Conservation (phyloP, 176 grass and related monocot genomes). For the Carex parvula region DNA sequence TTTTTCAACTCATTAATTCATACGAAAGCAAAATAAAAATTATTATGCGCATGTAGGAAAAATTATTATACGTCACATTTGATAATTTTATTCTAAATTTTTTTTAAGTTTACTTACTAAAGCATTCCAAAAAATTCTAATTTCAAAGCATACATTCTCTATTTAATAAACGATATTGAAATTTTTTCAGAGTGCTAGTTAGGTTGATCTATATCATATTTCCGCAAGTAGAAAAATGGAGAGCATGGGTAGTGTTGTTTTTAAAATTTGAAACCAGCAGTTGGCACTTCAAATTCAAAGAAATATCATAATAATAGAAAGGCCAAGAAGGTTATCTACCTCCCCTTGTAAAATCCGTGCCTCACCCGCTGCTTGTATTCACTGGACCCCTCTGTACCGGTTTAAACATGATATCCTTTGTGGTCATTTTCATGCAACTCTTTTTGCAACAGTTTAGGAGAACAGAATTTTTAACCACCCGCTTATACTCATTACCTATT, state of each 20-base stretch:
- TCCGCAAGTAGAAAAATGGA: background rate
- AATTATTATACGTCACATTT: too few species aligned
- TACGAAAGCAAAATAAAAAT: too few species aligned
- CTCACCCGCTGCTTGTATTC: conserved; percentile 3
- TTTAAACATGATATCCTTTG: conserved; percentile 6
- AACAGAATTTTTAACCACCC: background rate
- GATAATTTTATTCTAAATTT: too few species aligned
- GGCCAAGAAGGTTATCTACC: background rate
- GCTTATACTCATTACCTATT: background rate
- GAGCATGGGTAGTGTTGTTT: background rate
- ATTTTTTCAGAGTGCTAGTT: background rate
- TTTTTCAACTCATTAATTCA: too few species aligned
- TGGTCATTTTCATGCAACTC: background rate
- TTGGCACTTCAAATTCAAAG: background rate
- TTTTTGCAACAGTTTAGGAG: background rate
- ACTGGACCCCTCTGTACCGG: background rate
- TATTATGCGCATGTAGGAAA: too few species aligned
- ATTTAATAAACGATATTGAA: background rate
- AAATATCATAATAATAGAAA: background rate
- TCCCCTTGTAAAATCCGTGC: conserved; percentile 15
- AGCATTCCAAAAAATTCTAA: background rate
- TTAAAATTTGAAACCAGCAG: conserved; percentile 1
- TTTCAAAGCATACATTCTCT: background rate
- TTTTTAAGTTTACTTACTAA: background rate
- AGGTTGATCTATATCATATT: background rate